Evolutionary conservation across 73 alveolate genomes (phyloP).

Genomic region (Tetrahymena malaccensis): DNA sequence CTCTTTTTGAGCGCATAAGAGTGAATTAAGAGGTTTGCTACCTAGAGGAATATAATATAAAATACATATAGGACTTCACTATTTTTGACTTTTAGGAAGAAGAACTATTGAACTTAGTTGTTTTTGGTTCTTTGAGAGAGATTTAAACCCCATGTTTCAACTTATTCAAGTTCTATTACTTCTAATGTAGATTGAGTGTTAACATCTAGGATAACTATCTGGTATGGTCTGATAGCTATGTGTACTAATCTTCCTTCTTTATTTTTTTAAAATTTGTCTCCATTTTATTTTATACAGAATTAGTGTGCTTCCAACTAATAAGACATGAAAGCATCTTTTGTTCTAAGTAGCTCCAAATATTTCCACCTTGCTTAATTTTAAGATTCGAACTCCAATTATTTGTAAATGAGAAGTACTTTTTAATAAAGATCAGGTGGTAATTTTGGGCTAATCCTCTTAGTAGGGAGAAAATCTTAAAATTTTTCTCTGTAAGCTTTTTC

Average conservation of each 20-base stretch:
- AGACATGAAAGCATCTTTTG: neutral
- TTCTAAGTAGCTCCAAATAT: neutral
- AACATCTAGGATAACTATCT: neutral
- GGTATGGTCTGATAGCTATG: neutral
- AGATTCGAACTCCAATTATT: neutral
- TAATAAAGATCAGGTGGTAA: neutral
- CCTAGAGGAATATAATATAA: neutral
- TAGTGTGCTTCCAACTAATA: neutral
- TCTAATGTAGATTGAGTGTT: neutral
- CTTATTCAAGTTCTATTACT: neutral
- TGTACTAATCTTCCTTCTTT: neutral
- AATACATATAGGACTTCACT: neutral
- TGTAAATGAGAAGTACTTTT: neutral
- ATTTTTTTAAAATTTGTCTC: neutral
- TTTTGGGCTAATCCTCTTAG: neutral
- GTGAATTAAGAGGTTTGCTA: neutral
- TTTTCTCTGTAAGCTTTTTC: neutral
- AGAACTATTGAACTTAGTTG: neutral
- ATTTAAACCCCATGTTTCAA: neutral
- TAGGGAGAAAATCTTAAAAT: neutral
- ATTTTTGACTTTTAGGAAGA: neutral
- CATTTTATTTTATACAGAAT: neutral
- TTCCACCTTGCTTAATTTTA: neutral
- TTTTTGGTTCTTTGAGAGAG: neutral
- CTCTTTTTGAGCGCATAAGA: neutral